These are phyloP conservation scores for Nakazawaea wickerhamii DNA, from an alignment of 805 yeast genomes.

Conservation along the genomic window DNA sequence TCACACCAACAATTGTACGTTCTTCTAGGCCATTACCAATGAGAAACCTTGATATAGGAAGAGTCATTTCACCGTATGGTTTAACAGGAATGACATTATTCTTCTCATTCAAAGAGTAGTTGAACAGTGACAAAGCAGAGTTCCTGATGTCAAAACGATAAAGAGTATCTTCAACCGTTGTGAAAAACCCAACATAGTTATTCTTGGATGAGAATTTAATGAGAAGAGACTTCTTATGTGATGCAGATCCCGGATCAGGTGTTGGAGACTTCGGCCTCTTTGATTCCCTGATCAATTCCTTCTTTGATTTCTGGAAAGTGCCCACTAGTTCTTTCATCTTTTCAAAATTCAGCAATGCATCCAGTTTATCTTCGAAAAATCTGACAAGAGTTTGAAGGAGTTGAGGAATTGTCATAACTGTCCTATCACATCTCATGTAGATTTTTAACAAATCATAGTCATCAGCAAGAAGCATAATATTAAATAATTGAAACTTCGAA, in stretches of 20 bases:
- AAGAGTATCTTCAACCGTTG: conserved; percentile 27
- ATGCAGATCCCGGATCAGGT: not conserved
- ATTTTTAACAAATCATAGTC: conserved; percentile 6
- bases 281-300: not conserved
- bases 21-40: conserved; percentile 35
- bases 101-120: conserved; percentile 19
- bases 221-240: conserved; percentile 2
- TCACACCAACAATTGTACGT: conserved; percentile 40
- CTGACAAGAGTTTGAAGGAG: not conserved
- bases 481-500: conserved; percentile 1
- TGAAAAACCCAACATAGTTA: conserved; percentile 33
- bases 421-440: conserved; percentile 2
- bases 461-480: not conserved
- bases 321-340: not conserved
- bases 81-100: conserved; percentile 19
- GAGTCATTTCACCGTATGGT: conserved; percentile 31
- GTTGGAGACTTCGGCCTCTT: not conserved
- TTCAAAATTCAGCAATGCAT: not conserved
- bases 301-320: not conserved
- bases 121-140: conserved; percentile 20
- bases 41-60: conserved; percentile 39
- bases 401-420: conserved; percentile 10
- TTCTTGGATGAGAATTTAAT: conserved; percentile 4
- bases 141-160: conserved; percentile 33
- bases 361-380: not conserved